Base-by-base conservation (phyloP, 2,329 filamentous ascomycete genomes). In the Fusarium nelsonii region DNA sequence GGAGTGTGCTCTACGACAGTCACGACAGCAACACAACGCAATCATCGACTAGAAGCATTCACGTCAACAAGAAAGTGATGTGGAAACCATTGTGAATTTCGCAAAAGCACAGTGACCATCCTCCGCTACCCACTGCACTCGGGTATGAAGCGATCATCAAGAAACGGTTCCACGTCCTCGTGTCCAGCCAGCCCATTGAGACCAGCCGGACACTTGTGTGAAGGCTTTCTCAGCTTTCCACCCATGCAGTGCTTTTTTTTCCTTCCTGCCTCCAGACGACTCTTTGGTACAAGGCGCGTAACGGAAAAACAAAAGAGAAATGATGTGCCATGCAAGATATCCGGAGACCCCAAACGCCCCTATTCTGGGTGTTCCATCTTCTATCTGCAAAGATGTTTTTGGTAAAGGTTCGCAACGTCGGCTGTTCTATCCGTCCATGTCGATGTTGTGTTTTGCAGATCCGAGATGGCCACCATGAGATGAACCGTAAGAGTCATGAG, bases 291-390 rank as follows among this genome's bases (percentile, higher is more conserved):
- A 83, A 82, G 81, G 78, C 77, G 76, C 77, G 77, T 75, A 77
- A 78, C 75, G 77, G 78, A 82, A 82, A 83, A 82, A 83, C 79
- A 81, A 84, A 81, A 77, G 77, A 78, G 78, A 74, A 78, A 81
- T 78, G 78, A 81, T 81, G 78, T 83, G 82, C 85, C 84, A 89
- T 91, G 90, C 89, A 88, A 91, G 90, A 92, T 92, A 92, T 92
- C 91, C 91, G 90, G 91, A 82, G 79, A 90, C 85, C 85, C 88
- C 86, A 87, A 89, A 92, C 91, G 90, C 90, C 90, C 88, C 83
- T 84, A 82, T 81, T 84, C 80, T 84, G 83, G 84, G 83, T 84
- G 84, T 82, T 88, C 87, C 87, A 88, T 90, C 88, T 89, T 90
- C 88, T 90, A 90, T 89, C 89, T 88, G 87, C 87, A 87, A 85